Evolutionary conservation across 2,329 filamentous ascomycete genomes (phyloP).

Genomic region (Arthrobotrys conoides): DNA sequence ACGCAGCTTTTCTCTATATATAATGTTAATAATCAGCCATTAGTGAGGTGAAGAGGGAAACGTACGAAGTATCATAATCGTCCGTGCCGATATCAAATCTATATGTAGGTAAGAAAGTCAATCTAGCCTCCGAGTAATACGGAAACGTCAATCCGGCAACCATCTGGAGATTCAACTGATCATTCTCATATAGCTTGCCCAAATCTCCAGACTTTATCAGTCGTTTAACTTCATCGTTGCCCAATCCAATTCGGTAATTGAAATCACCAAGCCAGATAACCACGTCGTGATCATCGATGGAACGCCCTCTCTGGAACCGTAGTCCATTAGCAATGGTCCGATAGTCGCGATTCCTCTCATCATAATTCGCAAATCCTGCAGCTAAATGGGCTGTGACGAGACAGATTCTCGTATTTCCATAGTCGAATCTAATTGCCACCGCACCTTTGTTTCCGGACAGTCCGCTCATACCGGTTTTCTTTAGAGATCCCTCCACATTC

Average conservation of each 20-base stretch:
- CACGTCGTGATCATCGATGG: constrained; percentile 91
- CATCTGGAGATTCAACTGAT: constrained; percentile 98
- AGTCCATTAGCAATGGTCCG: constrained; percentile 87
- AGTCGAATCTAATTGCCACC: constrained; percentile 95
- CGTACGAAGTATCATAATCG: constrained; percentile 89
- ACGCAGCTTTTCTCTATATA: constrained; percentile 82
- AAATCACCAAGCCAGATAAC: constrained; percentile 98
- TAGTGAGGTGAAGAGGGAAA: constrained; percentile 48
- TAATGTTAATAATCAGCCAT: constrained; percentile 21
- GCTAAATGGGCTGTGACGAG: constrained; percentile 97
- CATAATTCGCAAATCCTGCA: constrained; percentile 95
- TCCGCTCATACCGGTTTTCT: constrained; percentile 94
- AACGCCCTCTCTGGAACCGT: constrained; percentile 88
- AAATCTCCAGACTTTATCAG: constrained; percentile 81
- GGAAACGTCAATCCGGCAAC: constrained; percentile 89
- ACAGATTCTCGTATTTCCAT: constrained; percentile 90
- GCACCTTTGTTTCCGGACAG: constrained; percentile 99
- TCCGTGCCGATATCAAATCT: constrained; percentile 93
- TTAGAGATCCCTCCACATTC: constrained; percentile 95
- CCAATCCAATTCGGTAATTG: constrained; percentile 94
- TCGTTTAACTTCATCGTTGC: constrained; percentile 81
- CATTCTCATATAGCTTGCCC: constrained; percentile 87
- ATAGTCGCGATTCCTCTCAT: constrained; percentile 95
- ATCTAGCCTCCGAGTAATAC: constrained; percentile 90
- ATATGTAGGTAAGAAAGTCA: constrained; percentile 93